These are phyloP conservation scores for Dillenia turbinata DNA, from an alignment of 164 flowering plant species.

Conservation along the genomic window DNA sequence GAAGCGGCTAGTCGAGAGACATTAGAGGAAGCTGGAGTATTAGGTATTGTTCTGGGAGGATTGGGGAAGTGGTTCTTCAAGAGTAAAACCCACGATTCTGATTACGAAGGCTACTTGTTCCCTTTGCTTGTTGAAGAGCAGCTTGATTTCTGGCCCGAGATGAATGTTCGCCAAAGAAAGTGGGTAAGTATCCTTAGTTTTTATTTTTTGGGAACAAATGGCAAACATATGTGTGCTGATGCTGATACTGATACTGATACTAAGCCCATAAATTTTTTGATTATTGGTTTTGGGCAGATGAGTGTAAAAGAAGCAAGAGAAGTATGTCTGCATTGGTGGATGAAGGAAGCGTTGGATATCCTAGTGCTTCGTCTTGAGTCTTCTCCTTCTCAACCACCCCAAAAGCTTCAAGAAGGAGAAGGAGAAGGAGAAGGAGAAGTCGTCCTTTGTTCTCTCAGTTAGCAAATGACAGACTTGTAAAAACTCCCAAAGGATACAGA, in stretches of 20 bases:
- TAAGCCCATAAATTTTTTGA: no score
- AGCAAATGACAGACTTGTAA: no score
- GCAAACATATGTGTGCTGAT: no score
- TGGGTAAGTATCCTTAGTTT: slow-evolving; percentile 30
- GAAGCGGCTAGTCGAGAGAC: slow-evolving; percentile 74
- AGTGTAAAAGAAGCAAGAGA: slow-evolving; percentile 37
- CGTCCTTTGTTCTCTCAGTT: background rate
- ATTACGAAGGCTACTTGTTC: slow-evolving; percentile 45
- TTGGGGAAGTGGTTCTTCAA: slow-evolving; percentile 43
- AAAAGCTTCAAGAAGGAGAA: background rate
- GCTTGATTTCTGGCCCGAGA: slow-evolving; percentile 60
- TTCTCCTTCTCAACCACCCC: no score
- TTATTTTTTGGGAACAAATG: no score
- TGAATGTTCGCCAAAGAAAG: slow-evolving; percentile 32
- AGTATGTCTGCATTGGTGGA: slow-evolving; percentile 43
- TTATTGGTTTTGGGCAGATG: slow-evolving; percentile 20
- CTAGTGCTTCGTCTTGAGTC: slow-evolving; percentile 20
- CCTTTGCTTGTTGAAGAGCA: slow-evolving; percentile 38
- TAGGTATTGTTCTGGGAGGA: slow-evolving; percentile 47
- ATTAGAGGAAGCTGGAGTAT: slow-evolving; percentile 79
- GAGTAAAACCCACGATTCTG: slow-evolving; percentile 30
- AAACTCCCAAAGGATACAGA: no score
- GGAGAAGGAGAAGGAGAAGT: background rate
- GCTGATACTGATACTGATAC: no score
- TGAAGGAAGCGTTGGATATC: slow-evolving; percentile 56